Base-by-base conservation (phyloP, 441 rosid species). In the Caryocar brasiliense region DNA sequence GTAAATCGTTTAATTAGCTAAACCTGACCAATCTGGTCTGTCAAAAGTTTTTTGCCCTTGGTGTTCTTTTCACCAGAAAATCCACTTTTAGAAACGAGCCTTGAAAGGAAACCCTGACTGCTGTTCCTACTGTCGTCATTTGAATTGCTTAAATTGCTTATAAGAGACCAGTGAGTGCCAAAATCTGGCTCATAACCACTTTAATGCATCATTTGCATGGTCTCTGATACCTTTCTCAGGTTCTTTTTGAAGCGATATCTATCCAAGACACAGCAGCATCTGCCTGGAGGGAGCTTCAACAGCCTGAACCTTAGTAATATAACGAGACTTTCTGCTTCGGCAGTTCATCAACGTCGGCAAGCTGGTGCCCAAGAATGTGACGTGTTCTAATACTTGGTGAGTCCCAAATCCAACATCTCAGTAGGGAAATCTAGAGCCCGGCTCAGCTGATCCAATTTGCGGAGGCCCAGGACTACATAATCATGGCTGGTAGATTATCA, bases 131-230 rank as follows among this genome's bases (percentile, higher is more conserved):
- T 59, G 14, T 54, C 70, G 28, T 15, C 71, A 40, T 28, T 65
- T 8, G 65, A 51, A 47, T 57, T 69, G 56, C 65, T 81, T 55
- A 90, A 59, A 27, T 75, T 82, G 72, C 84, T 77, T 12, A 83
- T 84, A 38, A 86, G 66, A 56, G 91, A 84, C 94, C 92, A 90
- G 3, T 84, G 92, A 2, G 79, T 65, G 25, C 84, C 75, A 26
- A 83, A 86, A 63, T 86, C 94, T 13, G 80, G 79, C 49, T 68
- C 71, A 70, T 75, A 64, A 14, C 91, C 89, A 43, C 66, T 66
- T 44, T 21, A 60, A 45, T 76, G 85, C 97, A 90, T 86, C 56
- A 64, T 55, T 52, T 68, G 78, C 76, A 82, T 48, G 26, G 86
- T 59, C 58, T 80, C 79, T 3, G 78, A 77, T 43, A 82, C 82